Evolutionary conservation across 1,139 yeast species (phyloP), one percentile per base, ranked within the genome.

Genomic region (Suhomyces kunorum): DNA sequence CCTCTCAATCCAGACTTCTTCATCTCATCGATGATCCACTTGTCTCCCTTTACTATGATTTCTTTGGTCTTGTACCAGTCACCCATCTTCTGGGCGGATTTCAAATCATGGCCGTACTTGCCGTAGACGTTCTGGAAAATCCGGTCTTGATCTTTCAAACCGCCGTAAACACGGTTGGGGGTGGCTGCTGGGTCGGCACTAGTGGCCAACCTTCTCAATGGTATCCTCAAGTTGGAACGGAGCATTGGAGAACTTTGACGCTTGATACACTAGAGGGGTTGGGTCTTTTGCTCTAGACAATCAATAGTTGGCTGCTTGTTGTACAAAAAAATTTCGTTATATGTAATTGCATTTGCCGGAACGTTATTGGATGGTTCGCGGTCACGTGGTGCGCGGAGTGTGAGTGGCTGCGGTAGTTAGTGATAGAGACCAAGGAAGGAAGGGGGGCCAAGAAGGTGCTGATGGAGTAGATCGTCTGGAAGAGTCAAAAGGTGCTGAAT

Each of bases 11-110:
- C 95, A 8, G 90, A 82, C 58, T 81, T 78, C 64, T 87, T 87
- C 73, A 85, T 81, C 65, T 87, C 94, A 56, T 83, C 87, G 56
- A 86, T 86, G 60, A 86, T 85, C 95, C 95, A 87, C 47, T 79
- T 78, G 62, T 87, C 90, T 39, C 95, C 95, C 64, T 87, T 87
- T 48, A 80, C 68, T 34, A 87, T 62, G 51, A 87, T 80, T 66
- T 87, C 95, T 66, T 87, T 87, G 55, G 95, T 87, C 71, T 87
- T 87, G 68, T 86, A 73, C 95, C 95, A 87, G 63, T 87, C 95
- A 37, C 95, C 95, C 80, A 84, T 83, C 57, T 77, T 78, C 70
- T 76, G 74, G 32, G 94, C 84, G 8, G 83, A 71, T 63, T 83
- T 82, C 54, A 87, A 69, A 57, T 85, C 92, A 57, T 74, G 77